Base-by-base conservation (phyloP, 768 basidiomycete species). In the Serendipita vermifera region DNA sequence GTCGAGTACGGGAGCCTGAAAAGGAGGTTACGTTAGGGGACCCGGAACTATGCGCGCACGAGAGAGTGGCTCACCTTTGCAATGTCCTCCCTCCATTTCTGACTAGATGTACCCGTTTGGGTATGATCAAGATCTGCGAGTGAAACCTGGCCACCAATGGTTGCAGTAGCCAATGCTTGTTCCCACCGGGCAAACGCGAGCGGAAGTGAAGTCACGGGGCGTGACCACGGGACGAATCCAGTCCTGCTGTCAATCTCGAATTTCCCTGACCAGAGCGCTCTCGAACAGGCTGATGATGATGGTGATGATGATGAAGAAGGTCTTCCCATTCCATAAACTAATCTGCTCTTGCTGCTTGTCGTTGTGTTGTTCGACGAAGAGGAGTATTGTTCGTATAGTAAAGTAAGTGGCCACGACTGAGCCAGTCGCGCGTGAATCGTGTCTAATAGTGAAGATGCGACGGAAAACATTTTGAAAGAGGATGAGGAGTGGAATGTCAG, bases 1-100 rank as follows among this genome's bases (percentile, higher is more conserved):
- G 29, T 51, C 46, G 46, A 38, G 54, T 14, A 55, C 31, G 17
- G 46, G 54, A n/a, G 24, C 26, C 14, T 13, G 41, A 43, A 43
- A 43, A 43, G 24, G 24, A 43, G n/a, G 26, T 51, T 22, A 24
- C 46, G 27, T n/a, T 20, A 51, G 32, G n/a, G 46, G 24, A 27
- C n/a, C n/a, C 22, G 22, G 46, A 26, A 51, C 24, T 20, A 41
- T 20, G 39, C 39, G 17, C 15, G 39, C 38, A 57, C 17, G 58
- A 67, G 27, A 38, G 62, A 3, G 32, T 15, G 17, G 32, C 46
- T 11, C 46, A 31, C 46, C 46, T 51, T 22, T 15, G 17, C 22
- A 26, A 51, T 27, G 24, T 51, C 24, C 9, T 22, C 27, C 22
- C 46, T 22, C 46, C 46, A 51, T 29, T 51, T 15, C n/a, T 51